Evolutionary conservation across 1,139 yeast genomes (phyloP).

Genomic region (Hemisphaericaspora xylanilytica): DNA sequence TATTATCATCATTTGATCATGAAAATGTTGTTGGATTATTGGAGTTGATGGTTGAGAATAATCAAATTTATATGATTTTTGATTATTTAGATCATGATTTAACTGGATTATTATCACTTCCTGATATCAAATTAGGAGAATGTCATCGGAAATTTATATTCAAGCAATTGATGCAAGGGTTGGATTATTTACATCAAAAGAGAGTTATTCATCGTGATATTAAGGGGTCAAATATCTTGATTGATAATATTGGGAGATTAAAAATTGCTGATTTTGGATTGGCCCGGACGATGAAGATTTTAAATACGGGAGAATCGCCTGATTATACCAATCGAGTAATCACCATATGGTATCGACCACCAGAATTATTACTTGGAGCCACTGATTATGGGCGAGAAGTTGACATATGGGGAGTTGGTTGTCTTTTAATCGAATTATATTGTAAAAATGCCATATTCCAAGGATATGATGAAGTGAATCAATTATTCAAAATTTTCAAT

Average conservation of each 20-base stretch:
- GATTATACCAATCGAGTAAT: slow-evolving; percentile 93
- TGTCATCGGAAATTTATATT: slow-evolving; percentile 77
- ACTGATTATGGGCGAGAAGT: slow-evolving; percentile 89
- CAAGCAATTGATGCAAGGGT: slow-evolving; percentile 74
- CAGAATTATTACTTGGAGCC: slow-evolving; percentile 85
- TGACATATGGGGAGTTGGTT: slow-evolving; percentile 97
- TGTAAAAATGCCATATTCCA: slow-evolving; percentile 75
- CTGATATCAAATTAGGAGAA: slow-evolving; percentile 58
- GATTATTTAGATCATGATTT: slow-evolving; percentile 94
- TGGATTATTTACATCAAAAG: slow-evolving; percentile 75
- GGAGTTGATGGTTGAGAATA: slow-evolving; percentile 88
- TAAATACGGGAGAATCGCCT: slow-evolving; percentile 51
- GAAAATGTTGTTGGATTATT: slow-evolving; percentile 73
- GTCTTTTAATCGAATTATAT: slow-evolving; percentile 80
- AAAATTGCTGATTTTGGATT: slow-evolving; percentile 94
- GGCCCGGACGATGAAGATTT: slow-evolving; percentile 73
- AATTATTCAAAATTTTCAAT: slow-evolving; percentile 70
- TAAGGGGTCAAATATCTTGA: slow-evolving; percentile 85
- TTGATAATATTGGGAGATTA: slow-evolving; percentile 67
- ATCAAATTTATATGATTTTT: slow-evolving; percentile 82
- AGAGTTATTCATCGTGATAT: slow-evolving; percentile 89
- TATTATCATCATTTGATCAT: slow-evolving; percentile 85
- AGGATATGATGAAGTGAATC: slow-evolving; percentile 87
- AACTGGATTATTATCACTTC: slow-evolving; percentile 82
- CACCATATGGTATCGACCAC: slow-evolving; percentile 96